Conservation (phyloP, 352 stramenopile genomes). For the Phytophthora sojae region DNA sequence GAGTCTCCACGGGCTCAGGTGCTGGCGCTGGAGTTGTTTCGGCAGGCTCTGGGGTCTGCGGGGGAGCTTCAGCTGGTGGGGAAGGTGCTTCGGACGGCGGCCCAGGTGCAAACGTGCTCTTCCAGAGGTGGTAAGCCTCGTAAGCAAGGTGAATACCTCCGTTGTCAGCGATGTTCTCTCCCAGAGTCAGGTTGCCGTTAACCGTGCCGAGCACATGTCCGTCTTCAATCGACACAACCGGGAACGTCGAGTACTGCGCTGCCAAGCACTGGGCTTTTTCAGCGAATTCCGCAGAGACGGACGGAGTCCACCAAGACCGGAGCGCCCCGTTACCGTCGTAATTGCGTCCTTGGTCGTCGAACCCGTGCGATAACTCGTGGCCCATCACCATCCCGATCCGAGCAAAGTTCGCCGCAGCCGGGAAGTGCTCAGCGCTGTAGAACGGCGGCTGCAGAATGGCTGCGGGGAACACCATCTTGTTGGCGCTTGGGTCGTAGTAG, state of each 20-base stretch:
- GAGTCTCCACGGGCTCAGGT: neutral
- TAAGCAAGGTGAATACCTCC: conserved; percentile 87
- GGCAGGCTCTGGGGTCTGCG: neutral
- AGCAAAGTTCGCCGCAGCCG: conserved; percentile 92
- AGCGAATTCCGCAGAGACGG: conserved; percentile 55
- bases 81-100: conserved; percentile 9
- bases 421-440: conserved; percentile 80
- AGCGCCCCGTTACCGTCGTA: conserved; percentile 88
- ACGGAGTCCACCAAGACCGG: conserved; percentile 91
- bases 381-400: conserved; percentile 94
- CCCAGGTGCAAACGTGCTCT: conserved; percentile 31
- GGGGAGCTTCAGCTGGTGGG: conserved; percentile 3
- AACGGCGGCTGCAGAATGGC: conserved; percentile 92
- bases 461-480: conserved; percentile 94
- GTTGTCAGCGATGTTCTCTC: conserved; percentile 95
- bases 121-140: conserved; percentile 80
- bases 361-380: conserved; percentile 95
- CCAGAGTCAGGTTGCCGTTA: conserved; percentile 91
- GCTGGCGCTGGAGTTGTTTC: neutral
- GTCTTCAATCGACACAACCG: conserved; percentile 45
- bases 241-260: conserved; percentile 69
- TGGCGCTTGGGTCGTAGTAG: conserved; percentile 69
- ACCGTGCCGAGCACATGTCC: conserved; percentile 62
- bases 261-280: conserved; percentile 64
- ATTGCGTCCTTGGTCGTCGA: conserved; percentile 94